Evolutionary conservation across 352 stramenopile genomes (phyloP), one percentile per base, ranked within the genome.

Genomic region (Phytophthora niederhauseri): DNA sequence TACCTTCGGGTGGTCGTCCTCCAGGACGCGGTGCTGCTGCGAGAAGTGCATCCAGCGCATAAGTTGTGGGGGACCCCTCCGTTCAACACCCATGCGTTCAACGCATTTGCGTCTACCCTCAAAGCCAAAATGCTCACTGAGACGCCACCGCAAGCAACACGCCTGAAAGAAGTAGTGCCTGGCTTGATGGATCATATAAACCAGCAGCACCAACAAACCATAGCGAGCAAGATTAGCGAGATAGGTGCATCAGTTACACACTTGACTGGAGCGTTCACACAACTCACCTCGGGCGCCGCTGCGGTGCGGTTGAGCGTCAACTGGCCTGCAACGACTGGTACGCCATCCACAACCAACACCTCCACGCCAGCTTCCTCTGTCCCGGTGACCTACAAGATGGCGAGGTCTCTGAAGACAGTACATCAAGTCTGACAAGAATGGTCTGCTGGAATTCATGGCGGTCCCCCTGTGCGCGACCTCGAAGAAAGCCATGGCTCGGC

Each of bases 401-500:
- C 56, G 14, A n/a, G 50, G 6, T 34, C 51, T 7, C 20, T 67
- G 9, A 61, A 67, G 48, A 55, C 50, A 1, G 60, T 60, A 1
- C 50, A 67, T 12, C 60, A 67, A 30, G 50, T 60, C 9, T 67
- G 51, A 26, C 60, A 67, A 22, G 50, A 67, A n/a, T 61, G 41
- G 50, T 1, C 36, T 19, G 8, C 15, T 7, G 60, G 38, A 1
- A 53, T 67, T 20, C 24, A 61, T 11, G 51, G 30, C 12, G 50
- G 28, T 49, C 50, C 60, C 3, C 15, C 60, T 12, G 50, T 67
- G 11, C 6, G 28, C 0, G 3, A 24, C 6, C 22, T 67, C 8
- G 60, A 67, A 3, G 50, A 67, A 31, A 14, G 6, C 12, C 15
- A 56, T 20, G 34, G 41, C 4, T 54, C 60, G 2, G 12, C 3